Percentiles rank a stretch among this genome's conserved stretches.
Conservation (phyloP, 257 asterid species). For the Hygrophila difformis region DNA sequence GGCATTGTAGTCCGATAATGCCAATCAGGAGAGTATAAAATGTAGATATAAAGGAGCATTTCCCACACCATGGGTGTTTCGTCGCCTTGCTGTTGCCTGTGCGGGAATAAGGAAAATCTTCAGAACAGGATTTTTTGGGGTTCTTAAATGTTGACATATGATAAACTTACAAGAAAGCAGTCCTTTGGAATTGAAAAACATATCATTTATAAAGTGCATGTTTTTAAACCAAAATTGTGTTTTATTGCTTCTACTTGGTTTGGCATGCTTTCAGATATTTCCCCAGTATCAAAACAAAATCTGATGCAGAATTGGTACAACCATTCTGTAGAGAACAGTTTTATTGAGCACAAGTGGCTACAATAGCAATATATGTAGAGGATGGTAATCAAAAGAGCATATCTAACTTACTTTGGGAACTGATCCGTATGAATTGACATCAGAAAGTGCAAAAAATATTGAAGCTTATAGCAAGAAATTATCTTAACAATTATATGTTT, state of each 20-base stretch:
- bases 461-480: too few species aligned
- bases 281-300: background rate
- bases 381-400: too few species aligned
- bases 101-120: slow-evolving; percentile 11
- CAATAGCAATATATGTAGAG: too few species aligned
- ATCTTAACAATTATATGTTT: too few species aligned
- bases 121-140: slow-evolving; percentile 1
- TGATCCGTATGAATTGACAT: too few species aligned
- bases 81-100: slow-evolving; percentile 82
- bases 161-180: slow-evolving; percentile 5
- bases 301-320: background rate
- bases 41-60: slow-evolving; percentile 65
- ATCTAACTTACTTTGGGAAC: too few species aligned
- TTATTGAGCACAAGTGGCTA: too few species aligned
- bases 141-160: background rate
- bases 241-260: background rate
- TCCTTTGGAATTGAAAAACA: slow-evolving; percentile 3
- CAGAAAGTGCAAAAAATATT: too few species aligned
- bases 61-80: slow-evolving; percentile 85
- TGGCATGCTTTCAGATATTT: background rate
- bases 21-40: slow-evolving; percentile 74
- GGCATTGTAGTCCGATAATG: slow-evolving; percentile 74
- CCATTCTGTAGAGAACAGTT: too few species aligned
- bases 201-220: background rate
- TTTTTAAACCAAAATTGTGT: background rate